phyloP scores from a whole-genome alignment of 441 rosid genomes.

The Jatropha podagrica region DNA sequence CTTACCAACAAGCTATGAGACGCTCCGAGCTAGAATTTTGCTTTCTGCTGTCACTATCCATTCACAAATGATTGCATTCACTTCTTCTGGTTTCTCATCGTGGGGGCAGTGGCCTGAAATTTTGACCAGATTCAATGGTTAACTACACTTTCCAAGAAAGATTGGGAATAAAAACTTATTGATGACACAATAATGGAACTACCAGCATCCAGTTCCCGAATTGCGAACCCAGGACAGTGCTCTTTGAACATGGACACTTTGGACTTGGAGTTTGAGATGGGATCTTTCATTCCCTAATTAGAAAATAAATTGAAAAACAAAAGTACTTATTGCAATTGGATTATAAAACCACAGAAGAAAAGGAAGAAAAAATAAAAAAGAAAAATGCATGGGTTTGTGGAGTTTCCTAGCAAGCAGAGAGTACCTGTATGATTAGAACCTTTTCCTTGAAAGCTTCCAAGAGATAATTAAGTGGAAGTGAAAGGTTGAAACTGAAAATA shows the following conservation, averaged over 20 bases:
- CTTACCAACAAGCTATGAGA: constrained; percentile 15
- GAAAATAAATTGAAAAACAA: neutral
- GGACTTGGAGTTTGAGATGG: constrained; percentile 57
- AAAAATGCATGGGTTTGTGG: neutral
- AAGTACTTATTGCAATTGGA: neutral
- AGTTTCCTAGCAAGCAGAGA: constrained; percentile 6
- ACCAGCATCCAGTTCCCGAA: constrained; percentile 75
- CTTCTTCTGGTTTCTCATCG: constrained; percentile 78
- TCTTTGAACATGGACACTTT: constrained; percentile 64
- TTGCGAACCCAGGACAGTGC: constrained; percentile 46
- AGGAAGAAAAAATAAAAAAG: neutral
- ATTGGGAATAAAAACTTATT: neutral
- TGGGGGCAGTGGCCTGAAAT: constrained; percentile 88
- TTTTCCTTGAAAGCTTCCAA: constrained; percentile 53
- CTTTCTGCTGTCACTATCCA: constrained; percentile 52
- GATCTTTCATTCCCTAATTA: constrained; percentile 83
- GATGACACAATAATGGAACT: constrained; percentile 11
- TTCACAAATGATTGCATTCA: constrained; percentile 53
- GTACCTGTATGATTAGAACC: constrained; percentile 74
- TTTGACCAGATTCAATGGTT: constrained; percentile 1
- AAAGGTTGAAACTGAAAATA: constrained; percentile 74
- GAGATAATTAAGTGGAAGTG: constrained; percentile 78
- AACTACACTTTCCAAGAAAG: neutral
- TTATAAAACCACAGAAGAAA: constrained; percentile 8
- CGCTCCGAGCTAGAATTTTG: constrained; percentile 25